Evolutionary conservation across 768 basidiomycete genomes (phyloP), one percentile per base, ranked within the genome.

Genomic region (Mycena albidolilacea): DNA sequence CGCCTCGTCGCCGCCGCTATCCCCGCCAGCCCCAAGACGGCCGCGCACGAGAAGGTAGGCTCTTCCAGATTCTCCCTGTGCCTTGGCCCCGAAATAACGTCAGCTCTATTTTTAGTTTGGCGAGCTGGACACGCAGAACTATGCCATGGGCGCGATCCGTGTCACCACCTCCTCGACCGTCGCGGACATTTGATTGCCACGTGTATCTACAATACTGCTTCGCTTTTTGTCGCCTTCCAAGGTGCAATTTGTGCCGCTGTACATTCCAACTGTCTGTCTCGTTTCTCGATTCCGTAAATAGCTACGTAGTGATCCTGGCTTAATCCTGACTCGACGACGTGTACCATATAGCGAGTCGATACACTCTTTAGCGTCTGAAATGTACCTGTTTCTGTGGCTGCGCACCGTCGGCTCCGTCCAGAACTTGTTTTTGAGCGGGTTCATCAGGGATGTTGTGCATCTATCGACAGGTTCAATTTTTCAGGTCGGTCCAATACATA

Each of bases 81-180:
- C 19, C 30, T 46, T 41, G 9, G 30, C 30, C 38, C 43, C 14
- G 21, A 46, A 21, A 37, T 46, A 21, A 60, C 46, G 21, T 17
- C 35, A 21, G 19, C 38, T n/a, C 39, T 60, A n/a, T 50, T 50
- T 15, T 4, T n/a, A 43, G 62, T 5, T 62, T 7, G 66, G 71
- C n/a, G 65, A 63, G 14, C 66, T 70, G 15, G 60, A 60, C 5
- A 5, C 54, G 4, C 63, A 59, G 62, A 67, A 64, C 11, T 75
- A 72, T 63, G 55, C 70, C 35, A 68, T 69, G 14, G 59, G 52
- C 30, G 64, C 48, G 12, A 72, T 75, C n/a, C 70, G 57, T 5
- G 70, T 75, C 21, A 75, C 74, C 30, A 75, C 70, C 9, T 61
- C 70, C 23, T 72, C 70, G 1, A 69, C 62, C 2, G 63, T 69